phyloP scores from a whole-genome alignment of 495 filamentous ascomycete genomes.

The Lasiosphaeria miniovina region DNA sequence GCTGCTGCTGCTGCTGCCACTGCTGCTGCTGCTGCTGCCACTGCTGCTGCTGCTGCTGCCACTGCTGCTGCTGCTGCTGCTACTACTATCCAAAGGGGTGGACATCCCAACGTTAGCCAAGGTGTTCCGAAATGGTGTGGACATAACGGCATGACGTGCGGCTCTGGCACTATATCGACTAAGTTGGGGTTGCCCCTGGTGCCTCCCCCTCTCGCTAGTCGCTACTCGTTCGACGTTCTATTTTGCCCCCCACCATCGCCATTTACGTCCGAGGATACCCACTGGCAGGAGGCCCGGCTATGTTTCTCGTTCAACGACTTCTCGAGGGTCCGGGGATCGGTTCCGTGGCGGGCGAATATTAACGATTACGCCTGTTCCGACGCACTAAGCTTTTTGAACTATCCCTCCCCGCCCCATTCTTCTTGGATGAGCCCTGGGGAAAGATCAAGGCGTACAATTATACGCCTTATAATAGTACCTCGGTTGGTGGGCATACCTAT shows the following conservation, averaged over 20 bases:
- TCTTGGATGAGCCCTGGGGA: conserved; percentile 11
- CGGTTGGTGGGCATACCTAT: conserved; percentile 7
- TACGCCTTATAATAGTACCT: conserved; percentile 8
- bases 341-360: conserved; percentile 10
- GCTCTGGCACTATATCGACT: conserved; percentile 7
- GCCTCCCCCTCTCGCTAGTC: conserved; percentile 1
- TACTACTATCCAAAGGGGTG: neutral
- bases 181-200: conserved; percentile 2
- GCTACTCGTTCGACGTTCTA: conserved; percentile 12
- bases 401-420: conserved; percentile 10
- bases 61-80: neutral
- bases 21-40: neutral
- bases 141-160: conserved; percentile 13
- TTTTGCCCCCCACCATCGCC: conserved; percentile 12
- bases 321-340: conserved; percentile 10
- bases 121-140: conserved; percentile 7
- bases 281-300: conserved; percentile 7
- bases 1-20: neutral
- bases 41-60: neutral
- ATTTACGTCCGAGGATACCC: conserved; percentile 9
- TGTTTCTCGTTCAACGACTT: conserved; percentile 7
- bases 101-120: conserved; percentile 5
- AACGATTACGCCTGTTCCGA: neutral
- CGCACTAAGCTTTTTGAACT: neutral
- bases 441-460: conserved; percentile 13